Evolutionary conservation across 805 yeast genomes (phyloP).

Genomic region (Alloascoidea hylecoeti): DNA sequence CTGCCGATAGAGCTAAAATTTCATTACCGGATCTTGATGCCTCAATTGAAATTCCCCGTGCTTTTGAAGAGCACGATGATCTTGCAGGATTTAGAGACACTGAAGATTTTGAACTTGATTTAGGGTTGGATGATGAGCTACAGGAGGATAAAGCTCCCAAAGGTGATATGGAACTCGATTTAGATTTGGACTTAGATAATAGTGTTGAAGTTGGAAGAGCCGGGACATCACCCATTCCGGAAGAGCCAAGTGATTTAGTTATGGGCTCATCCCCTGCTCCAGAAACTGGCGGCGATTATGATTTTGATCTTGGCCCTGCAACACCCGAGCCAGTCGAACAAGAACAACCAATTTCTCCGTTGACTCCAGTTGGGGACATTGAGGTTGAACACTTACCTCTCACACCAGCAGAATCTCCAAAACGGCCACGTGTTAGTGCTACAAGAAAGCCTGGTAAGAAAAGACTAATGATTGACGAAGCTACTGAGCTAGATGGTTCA

Average conservation of each 20-base stretch:
- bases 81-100: slow-evolving; percentile 18
- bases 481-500: slow-evolving; percentile 28
- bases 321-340: neutral
- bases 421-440: slow-evolving; percentile 5
- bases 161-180: slow-evolving; percentile 7
- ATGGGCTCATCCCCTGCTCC: slow-evolving; percentile 6
- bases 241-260: neutral
- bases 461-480: slow-evolving; percentile 29
- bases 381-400: slow-evolving; percentile 7
- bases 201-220: slow-evolving; percentile 23
- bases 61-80: slow-evolving; percentile 16
- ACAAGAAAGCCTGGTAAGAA: slow-evolving; percentile 22
- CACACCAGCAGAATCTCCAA: slow-evolving; percentile 3
- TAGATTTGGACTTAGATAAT: slow-evolving; percentile 23
- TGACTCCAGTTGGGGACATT: slow-evolving; percentile 4
- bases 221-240: neutral
- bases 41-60: slow-evolving; percentile 59
- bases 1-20: slow-evolving; percentile 4
- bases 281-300: slow-evolving; percentile 10
- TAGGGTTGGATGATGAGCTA: slow-evolving; percentile 17
- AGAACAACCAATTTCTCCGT: slow-evolving; percentile 1
- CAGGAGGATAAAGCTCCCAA: neutral
- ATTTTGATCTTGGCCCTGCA: slow-evolving; percentile 1
- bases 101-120: slow-evolving; percentile 39
- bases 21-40: slow-evolving; percentile 25